These are phyloP conservation scores for Lodderomyces beijingensis DNA, from an alignment of 1,139 yeast genomes.

Conservation along the genomic window DNA sequence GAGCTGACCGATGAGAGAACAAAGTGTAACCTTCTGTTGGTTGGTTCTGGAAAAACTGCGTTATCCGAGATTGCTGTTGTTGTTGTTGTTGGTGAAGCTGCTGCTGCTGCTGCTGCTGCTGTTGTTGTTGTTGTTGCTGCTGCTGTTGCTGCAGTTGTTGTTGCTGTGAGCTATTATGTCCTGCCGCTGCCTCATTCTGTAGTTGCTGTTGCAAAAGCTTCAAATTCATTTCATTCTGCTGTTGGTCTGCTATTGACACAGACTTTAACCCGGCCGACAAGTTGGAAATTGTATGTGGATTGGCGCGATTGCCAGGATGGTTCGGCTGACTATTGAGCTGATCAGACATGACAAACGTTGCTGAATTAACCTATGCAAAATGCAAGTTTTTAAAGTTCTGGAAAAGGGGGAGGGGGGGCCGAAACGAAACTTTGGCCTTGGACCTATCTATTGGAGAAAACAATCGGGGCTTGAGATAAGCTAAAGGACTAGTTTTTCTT, in stretches of 20 bases:
- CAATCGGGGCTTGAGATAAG: too few relatives aligned
- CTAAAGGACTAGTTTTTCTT: too few relatives aligned
- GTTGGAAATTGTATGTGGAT: constrained; percentile 32
- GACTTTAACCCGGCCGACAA: constrained; percentile 49
- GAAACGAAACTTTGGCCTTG: too few relatives aligned
- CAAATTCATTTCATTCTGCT: constrained; percentile 39
- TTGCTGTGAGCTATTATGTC: constrained; percentile 37
- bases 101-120: constrained; percentile 20
- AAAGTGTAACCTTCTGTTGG: constrained; percentile 84
- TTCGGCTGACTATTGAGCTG: neutral
- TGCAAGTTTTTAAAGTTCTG: too few relatives aligned
- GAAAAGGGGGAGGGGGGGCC: too few relatives aligned
- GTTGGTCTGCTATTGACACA: constrained; percentile 39
- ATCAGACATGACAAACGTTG: neutral
- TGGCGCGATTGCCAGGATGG: constrained; percentile 4
- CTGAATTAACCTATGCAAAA: too few relatives aligned
- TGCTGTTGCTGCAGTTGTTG: constrained; percentile 38
- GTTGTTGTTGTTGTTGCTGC: constrained; percentile 37
- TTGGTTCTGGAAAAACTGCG: constrained; percentile 70
- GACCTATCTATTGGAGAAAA: too few relatives aligned
- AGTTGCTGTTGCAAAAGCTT: constrained; percentile 40
- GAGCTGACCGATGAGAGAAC: constrained; percentile 89
- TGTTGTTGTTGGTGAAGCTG: constrained; percentile 13
- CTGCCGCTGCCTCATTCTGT: constrained; percentile 32
- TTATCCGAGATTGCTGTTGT: constrained; percentile 53